These are phyloP conservation scores for Hyphochytrium catenoides DNA, from an alignment of 352 stramenopile species.

Conservation along the genomic window DNA sequence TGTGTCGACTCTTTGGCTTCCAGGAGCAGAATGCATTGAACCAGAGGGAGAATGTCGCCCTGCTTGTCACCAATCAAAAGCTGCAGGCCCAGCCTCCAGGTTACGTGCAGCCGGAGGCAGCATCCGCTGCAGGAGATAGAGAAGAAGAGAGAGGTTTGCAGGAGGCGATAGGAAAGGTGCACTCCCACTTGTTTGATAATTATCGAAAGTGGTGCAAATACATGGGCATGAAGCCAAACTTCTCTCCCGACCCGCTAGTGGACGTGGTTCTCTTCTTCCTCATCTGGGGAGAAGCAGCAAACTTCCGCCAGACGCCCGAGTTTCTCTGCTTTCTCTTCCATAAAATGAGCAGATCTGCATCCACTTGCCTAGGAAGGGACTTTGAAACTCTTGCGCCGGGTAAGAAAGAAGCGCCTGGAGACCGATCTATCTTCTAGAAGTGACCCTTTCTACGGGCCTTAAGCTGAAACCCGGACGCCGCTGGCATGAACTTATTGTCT, in stretches of 20 bases:
- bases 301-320: conserved; percentile 10
- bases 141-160: too few species aligned
- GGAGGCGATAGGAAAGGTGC: conserved; percentile 2
- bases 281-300: conserved; percentile 10
- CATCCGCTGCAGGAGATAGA: too few species aligned
- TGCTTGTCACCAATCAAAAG: conserved; percentile 6
- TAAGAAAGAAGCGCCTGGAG: too few species aligned
- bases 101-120: too few species aligned
- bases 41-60: conserved; percentile 5
- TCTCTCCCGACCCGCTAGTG: conserved; percentile 7
- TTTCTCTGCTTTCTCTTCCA: conserved; percentile 10
- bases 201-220: conserved; percentile 12
- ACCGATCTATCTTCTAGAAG: too few species aligned
- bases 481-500: too few species aligned
- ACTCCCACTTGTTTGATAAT: conserved; percentile 8
- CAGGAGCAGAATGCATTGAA: conserved; percentile 4
- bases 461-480: too few species aligned
- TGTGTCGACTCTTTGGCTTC: conserved; percentile 5
- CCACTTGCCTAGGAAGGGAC: too few species aligned
- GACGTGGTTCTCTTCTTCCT: conserved; percentile 9
- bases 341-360: too few species aligned
- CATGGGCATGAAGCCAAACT: conserved; percentile 7
- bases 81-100: too few species aligned
- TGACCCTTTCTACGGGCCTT: too few species aligned
- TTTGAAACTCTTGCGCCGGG: too few species aligned